Evolutionary conservation across 169 alveolate species (phyloP).

Genomic region (Eimeria acervulina): DNA sequence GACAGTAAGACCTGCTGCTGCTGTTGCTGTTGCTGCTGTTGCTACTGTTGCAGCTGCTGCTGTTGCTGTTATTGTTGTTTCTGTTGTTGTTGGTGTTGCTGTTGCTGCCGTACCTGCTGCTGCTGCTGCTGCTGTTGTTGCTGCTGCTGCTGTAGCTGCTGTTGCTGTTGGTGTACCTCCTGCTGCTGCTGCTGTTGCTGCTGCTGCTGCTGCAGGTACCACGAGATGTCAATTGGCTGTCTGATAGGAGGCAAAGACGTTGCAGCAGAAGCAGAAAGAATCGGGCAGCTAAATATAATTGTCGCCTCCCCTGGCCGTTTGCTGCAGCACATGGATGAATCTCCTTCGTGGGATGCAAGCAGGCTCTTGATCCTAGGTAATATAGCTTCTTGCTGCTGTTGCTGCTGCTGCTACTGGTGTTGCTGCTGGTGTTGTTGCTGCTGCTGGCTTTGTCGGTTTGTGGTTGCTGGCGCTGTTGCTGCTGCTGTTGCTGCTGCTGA

Average conservation of each 20-base stretch:
- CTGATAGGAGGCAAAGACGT: constrained; percentile 96
- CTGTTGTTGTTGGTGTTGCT: background rate
- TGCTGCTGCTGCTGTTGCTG: constrained; percentile 28
- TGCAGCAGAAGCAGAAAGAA: constrained; percentile 92
- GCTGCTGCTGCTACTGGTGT: constrained; percentile 68
- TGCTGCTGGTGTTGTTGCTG: background rate
- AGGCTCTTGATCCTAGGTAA: constrained; percentile 89
- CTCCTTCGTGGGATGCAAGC: constrained; percentile 93
- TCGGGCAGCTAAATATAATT: constrained; percentile 90
- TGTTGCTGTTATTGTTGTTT: background rate
- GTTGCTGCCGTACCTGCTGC: background rate
- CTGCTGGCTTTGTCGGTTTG: background rate
- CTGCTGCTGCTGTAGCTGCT: background rate
- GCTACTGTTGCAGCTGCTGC: constrained; percentile 41
- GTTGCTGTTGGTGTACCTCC: background rate
- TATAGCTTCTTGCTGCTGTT: constrained; percentile 88
- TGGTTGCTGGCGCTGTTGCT: constrained; percentile 1
- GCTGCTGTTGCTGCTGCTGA: background rate
- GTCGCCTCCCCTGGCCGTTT: constrained; percentile 98
- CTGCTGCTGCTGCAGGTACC: constrained; percentile 85
- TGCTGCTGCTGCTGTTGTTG: background rate
- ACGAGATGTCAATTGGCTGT: constrained; percentile 95
- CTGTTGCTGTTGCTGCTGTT: constrained; percentile 26
- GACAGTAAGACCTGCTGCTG: background rate
- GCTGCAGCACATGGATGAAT: constrained; percentile 96